Conservation (phyloP, 805 yeast species). For the Suhomyces sp. region DNA sequence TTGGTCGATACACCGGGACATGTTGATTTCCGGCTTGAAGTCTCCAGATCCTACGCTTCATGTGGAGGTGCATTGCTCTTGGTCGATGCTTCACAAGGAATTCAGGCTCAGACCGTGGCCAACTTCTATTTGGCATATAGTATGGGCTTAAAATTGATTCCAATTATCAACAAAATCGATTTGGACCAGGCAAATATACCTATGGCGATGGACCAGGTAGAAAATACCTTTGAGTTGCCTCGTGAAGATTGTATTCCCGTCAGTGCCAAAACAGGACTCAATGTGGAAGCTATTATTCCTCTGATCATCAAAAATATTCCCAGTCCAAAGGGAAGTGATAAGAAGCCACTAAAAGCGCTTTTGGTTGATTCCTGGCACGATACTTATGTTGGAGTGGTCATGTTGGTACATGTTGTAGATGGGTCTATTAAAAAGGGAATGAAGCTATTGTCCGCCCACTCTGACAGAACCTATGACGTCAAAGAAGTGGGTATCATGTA, state of each 20-base stretch:
- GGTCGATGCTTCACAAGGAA: slow-evolving; percentile 95
- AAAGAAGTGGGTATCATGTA: slow-evolving; percentile 95
- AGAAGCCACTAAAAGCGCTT: slow-evolving; percentile 64
- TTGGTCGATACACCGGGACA: slow-evolving; percentile 98
- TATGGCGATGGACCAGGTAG: slow-evolving; percentile 80
- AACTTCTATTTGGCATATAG: slow-evolving; percentile 89
- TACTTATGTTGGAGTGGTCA: slow-evolving; percentile 84
- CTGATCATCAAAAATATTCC: slow-evolving; percentile 80
- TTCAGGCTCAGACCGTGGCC: slow-evolving; percentile 98
- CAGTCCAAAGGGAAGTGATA: slow-evolving; percentile 59
- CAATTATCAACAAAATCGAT: slow-evolving; percentile 91
- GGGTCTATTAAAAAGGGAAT: slow-evolving; percentile 76
- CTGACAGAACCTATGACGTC: slow-evolving; percentile 74
- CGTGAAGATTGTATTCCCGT: slow-evolving; percentile 74
- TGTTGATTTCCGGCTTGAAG: slow-evolving; percentile 94
- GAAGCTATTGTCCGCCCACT: slow-evolving; percentile 74
- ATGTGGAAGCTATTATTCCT: slow-evolving; percentile 78
- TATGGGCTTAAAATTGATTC: slow-evolving; percentile 75
- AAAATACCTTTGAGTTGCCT: slow-evolving; percentile 75
- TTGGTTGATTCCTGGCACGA: slow-evolving; percentile 99
- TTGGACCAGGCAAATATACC: slow-evolving; percentile 83
- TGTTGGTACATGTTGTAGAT: slow-evolving; percentile 81
- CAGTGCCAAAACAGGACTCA: slow-evolving; percentile 87
- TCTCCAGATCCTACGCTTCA: slow-evolving; percentile 89
- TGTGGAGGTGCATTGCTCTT: slow-evolving; percentile 91